These are phyloP conservation scores for Endoconidiophora laricicola DNA, from an alignment of 2,329 filamentous ascomycete genomes.

Conservation along the genomic window DNA sequence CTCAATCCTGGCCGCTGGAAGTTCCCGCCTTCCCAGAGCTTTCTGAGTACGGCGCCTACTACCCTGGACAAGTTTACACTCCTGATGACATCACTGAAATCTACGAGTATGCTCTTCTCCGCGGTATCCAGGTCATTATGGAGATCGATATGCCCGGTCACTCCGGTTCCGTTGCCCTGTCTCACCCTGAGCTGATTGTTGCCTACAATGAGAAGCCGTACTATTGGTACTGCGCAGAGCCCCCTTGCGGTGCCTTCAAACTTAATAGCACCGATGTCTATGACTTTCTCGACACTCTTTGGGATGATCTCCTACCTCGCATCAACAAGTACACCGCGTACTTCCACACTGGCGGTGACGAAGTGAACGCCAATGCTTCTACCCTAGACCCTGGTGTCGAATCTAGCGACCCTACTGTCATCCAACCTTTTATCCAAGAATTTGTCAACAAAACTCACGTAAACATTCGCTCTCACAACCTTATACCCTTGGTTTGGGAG, in stretches of 20 bases:
- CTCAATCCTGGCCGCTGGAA: conserved; percentile 73
- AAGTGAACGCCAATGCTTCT: conserved; percentile 65
- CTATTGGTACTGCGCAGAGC: conserved; percentile 42
- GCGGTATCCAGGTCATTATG: conserved; percentile 54
- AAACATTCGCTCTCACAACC: conserved; percentile 43
- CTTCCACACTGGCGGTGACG: conserved; percentile 80
- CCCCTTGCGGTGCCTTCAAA: conserved; percentile 54
- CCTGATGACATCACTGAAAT: conserved; percentile 46
- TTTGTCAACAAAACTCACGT: conserved; percentile 57
- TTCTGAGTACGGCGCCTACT: conserved; percentile 57
- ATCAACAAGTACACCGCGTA: conserved; percentile 51
- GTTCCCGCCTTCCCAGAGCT: conserved; percentile 60
- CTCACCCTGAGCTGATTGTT: conserved; percentile 55
- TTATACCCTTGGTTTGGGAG: conserved; percentile 73
- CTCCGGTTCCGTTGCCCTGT: conserved; percentile 48
- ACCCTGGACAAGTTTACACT: conserved; percentile 48
- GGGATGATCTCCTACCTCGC: conserved; percentile 61
- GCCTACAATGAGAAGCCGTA: conserved; percentile 43
- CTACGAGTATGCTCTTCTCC: conserved; percentile 51
- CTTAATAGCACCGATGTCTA: conserved; percentile 57
- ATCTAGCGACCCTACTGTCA: conserved; percentile 45
- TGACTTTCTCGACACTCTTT: conserved; percentile 53
- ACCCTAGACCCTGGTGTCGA: conserved; percentile 54
- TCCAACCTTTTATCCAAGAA: conserved; percentile 60
- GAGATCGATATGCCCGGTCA: conserved; percentile 75